A percentile compares a stretch with the other conserved stretches of the same genome.
phyloP scores from a whole-genome alignment of 1,284 basidiomycete genomes.

The Somion occarium region DNA sequence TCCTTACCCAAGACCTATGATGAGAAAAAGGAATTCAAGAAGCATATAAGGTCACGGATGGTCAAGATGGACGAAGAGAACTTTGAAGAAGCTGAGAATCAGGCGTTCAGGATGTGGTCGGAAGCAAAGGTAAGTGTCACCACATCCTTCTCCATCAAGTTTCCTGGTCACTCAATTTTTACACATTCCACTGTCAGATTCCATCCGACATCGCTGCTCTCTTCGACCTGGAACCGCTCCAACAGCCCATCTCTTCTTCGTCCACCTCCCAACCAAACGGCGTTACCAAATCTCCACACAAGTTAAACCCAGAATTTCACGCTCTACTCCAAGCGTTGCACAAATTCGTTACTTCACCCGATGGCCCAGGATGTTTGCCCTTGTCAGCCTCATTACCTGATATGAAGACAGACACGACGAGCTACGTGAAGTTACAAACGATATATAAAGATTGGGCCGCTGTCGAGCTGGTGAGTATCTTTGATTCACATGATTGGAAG shows the following conservation, averaged over 20 bases:
- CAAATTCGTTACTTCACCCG: slow-evolving; percentile 42
- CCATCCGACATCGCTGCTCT: slow-evolving; percentile 64
- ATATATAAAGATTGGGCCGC: slow-evolving; percentile 72
- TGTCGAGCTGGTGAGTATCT: slow-evolving; percentile 50
- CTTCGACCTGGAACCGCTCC: slow-evolving; percentile 37
- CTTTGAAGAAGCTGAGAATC: slow-evolving; percentile 87
- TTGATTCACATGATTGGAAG: neutral
- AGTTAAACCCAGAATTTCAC: slow-evolving; percentile 56
- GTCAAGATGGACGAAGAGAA: slow-evolving; percentile 89
- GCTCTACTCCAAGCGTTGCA: slow-evolving; percentile 80
- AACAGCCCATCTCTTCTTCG: slow-evolving; percentile 38
- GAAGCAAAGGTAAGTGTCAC: slow-evolving; percentile 41
- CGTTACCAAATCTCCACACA: neutral
- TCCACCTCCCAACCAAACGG: slow-evolving; percentile 29
- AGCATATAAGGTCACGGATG: slow-evolving; percentile 51
- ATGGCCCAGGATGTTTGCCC: slow-evolving; percentile 33
- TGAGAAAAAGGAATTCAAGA: slow-evolving; percentile 81
- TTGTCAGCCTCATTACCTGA: slow-evolving; percentile 79
- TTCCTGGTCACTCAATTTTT: too few species aligned
- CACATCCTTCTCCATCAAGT: neutral
- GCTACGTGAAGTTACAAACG: slow-evolving; percentile 78
- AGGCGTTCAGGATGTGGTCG: slow-evolving; percentile 75
- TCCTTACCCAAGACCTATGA: slow-evolving; percentile 55
- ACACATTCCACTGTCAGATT: slow-evolving; percentile 36
- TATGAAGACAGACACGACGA: slow-evolving; percentile 89